Conservation (phyloP, 176 grass and related monocot genomes). For the Oryza coarctata region DNA sequence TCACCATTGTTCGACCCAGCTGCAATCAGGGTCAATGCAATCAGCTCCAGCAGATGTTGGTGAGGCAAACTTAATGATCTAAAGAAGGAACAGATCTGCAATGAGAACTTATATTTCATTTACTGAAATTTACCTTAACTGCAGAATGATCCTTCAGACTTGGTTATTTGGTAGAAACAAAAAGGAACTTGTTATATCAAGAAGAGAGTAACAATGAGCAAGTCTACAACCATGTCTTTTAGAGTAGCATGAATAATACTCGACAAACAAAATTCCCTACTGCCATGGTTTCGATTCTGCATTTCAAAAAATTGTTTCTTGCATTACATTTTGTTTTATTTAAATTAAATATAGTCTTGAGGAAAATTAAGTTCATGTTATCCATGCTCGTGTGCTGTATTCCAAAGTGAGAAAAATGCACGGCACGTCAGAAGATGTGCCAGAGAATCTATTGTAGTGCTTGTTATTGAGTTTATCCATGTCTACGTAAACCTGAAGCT, state of each 20-base stretch:
- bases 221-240: background rate
- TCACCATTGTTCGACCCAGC: conserved; percentile 93
- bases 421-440: background rate
- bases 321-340: background rate
- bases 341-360: background rate
- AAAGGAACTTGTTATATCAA: background rate
- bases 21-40: conserved; percentile 79
- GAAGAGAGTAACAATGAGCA: background rate
- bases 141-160: conserved; percentile 12
- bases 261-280: background rate
- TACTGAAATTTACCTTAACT: conserved; percentile 22
- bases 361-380: background rate
- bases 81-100: conserved; percentile 35
- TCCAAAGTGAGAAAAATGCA: background rate
- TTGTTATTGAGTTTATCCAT: background rate
- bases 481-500: conserved; percentile 1
- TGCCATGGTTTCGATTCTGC: background rate
- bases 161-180: background rate
- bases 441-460: background rate
- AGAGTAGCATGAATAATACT: background rate
- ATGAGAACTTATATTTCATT: conserved; percentile 13
- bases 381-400: background rate
- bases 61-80: conserved; percentile 93
- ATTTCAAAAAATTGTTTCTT: no score
- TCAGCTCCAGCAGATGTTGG: conserved; percentile 88